These are phyloP conservation scores for Lipomyces starkeyi DNA, from an alignment of 805 yeast genomes.

Conservation along the genomic window DNA sequence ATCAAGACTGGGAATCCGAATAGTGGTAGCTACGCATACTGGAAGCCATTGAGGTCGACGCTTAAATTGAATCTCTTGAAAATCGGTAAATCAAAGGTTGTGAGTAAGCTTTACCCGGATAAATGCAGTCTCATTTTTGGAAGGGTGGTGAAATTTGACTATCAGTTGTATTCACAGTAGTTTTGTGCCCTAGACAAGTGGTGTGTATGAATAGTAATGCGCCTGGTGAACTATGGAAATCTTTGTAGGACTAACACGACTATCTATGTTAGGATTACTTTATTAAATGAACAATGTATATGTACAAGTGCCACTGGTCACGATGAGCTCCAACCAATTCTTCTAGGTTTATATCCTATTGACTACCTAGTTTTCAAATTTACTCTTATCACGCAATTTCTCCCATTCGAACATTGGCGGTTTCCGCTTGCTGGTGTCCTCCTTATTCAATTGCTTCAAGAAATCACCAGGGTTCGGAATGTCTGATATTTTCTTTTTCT, in stretches of 20 bases:
- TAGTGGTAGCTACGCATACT: conserved; percentile 19
- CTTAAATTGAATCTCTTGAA: conserved; percentile 17
- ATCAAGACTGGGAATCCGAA: conserved; percentile 42
- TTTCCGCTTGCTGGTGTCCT: conserved; percentile 35
- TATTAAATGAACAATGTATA: background rate
- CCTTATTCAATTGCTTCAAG: conserved; percentile 37
- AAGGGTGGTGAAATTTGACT: conserved; percentile 25
- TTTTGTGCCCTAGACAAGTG: too few relatives aligned
- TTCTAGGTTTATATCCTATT: background rate
- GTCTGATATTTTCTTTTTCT: conserved; percentile 20
- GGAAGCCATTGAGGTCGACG: conserved; percentile 32
- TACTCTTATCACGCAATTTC: conserved; percentile 11
- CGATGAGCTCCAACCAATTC: background rate
- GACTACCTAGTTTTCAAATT: background rate
- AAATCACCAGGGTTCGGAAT: conserved; percentile 28
- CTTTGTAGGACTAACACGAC: background rate
- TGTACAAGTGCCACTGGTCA: background rate
- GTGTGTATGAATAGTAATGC: background rate
- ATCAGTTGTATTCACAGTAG: conserved; percentile 32
- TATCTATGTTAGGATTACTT: background rate
- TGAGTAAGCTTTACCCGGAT: background rate
- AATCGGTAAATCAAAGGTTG: conserved; percentile 19
- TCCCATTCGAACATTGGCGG: conserved; percentile 28
- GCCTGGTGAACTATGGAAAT: background rate
- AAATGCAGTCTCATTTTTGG: conserved; percentile 25